These are phyloP conservation scores for Carpinus viminea DNA, from an alignment of 306 rosid species.

Conservation along the genomic window DNA sequence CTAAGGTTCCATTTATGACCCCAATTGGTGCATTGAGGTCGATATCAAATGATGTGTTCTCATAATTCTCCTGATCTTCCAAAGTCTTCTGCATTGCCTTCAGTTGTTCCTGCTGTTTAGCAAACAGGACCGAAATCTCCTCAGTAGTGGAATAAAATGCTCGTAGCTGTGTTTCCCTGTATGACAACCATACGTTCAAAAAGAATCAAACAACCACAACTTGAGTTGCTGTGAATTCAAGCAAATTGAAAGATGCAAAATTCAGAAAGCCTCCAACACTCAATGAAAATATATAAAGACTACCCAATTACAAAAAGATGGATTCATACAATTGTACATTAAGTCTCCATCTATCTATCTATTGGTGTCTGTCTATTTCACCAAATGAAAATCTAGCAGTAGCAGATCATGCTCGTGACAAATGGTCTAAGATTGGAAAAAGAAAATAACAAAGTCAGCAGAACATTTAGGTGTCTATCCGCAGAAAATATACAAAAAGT, in stretches of 20 bases:
- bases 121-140: constrained; percentile 75
- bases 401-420: background rate
- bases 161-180: constrained; percentile 89
- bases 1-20: constrained; percentile 34
- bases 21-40: constrained; percentile 46
- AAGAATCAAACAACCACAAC: background rate
- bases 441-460: background rate
- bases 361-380: background rate
- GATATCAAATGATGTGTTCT: constrained; percentile 70
- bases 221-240: background rate
- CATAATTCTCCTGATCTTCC: constrained; percentile 91
- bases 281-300: constrained; percentile 1
- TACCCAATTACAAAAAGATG: too few relatives aligned
- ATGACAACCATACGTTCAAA: constrained; percentile 15
- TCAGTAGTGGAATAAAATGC: constrained; percentile 96
- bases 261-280: constrained; percentile 19
- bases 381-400: background rate
- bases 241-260: constrained; percentile 16
- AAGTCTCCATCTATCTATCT: background rate
- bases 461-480: background rate
- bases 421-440: background rate
- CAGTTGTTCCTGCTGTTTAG: constrained; percentile 91
- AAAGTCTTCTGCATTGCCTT: constrained; percentile 88
- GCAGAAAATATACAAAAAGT: background rate
- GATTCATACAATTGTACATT: too few relatives aligned